Base-by-base conservation (phyloP, 2,329 filamentous ascomycete species). In the Fusarium citri region DNA sequence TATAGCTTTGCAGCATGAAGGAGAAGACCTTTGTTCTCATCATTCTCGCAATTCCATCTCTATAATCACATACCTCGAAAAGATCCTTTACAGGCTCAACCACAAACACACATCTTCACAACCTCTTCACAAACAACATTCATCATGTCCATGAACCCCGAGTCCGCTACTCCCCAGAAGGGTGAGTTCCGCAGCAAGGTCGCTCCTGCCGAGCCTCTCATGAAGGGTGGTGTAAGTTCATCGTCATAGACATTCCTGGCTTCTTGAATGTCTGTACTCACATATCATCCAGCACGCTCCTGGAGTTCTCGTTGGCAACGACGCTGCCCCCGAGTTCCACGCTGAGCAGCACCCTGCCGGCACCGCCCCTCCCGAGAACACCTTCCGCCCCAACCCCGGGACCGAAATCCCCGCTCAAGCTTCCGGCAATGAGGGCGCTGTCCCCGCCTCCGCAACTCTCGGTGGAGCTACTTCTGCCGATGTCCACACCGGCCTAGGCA, bases 241-340 rank as follows among this genome's bases (percentile, higher is more conserved):
- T 37, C 16, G 8, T 22, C 18, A 49, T 22, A 23, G 15, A 10
- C 25, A 23, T n/a, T 7, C 6, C 26, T 41, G 49, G 25, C 28
- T 22, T n/a, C 20, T 20, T 10, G 8, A 48, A 25, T 5, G 48
- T 51, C 11, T 22, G 31, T 55, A 74, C 60, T 73, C 31, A 67
- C 41, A 55, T 31, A n/a, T 41, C 34, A 10, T 25, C 9, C 71
- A 92, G 89, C 91, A 93, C 78, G 83, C 88, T 75, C 85, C 86
- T 6, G 91, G 91, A 55, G 82, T 85, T 71, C 84, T 87, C 65
- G 84, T 88, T 60, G 87, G 87, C 73, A 87, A 88, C 70, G 89
- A 91, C 55, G 80, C 81, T 25, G 76, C 79, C 15, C 88, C 88
- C 22, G 90, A 92, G 74, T 94, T 92, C 82, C 82, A 86, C 73